A percentile compares a stretch with the other conserved stretches of the same genome.
These are phyloP conservation scores for Hericium alpestre DNA, from an alignment of 768 basidiomycete genomes.

Conservation along the genomic window DNA sequence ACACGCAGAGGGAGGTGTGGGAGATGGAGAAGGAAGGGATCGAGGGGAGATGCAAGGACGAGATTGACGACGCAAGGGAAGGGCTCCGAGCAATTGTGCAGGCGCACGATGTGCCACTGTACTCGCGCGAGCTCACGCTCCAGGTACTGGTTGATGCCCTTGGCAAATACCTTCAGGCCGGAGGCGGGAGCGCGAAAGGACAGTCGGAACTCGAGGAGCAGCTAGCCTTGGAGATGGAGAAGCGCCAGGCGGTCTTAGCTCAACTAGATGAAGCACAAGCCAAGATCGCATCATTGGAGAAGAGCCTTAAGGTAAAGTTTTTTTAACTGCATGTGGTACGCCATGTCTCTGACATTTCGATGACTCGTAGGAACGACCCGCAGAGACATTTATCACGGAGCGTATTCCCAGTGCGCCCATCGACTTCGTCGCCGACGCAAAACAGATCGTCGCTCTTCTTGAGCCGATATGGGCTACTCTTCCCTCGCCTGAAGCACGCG, in stretches of 20 bases:
- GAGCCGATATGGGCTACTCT: constrained; percentile 71
- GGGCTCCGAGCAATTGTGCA: constrained; percentile 42
- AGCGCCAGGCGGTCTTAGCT: constrained; percentile 4
- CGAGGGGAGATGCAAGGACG: constrained; percentile 30
- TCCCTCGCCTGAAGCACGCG: constrained; percentile 77
- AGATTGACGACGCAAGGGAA: constrained; percentile 41
- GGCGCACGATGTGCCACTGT: constrained; percentile 45
- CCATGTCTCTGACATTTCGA: background rate
- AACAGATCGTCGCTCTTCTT: constrained; percentile 50
- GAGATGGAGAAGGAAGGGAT: constrained; percentile 42
- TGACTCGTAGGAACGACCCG: constrained; percentile 3
- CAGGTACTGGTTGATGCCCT: constrained; percentile 18
- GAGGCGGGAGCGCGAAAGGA: constrained; percentile 9
- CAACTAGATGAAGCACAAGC: constrained; percentile 18
- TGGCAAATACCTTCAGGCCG: constrained; percentile 18
- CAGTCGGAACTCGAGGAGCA: constrained; percentile 27
- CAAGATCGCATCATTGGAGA: constrained; percentile 19
- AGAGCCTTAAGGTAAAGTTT: constrained; percentile 36
- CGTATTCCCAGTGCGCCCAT: constrained; percentile 12
- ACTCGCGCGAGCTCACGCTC: constrained; percentile 20
- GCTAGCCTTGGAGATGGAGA: constrained; percentile 23
- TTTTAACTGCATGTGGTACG: background rate
- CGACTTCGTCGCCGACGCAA: constrained; percentile 33
- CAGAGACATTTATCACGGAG: background rate
- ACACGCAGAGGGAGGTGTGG: constrained; percentile 35